Conservation (phyloP, 140 eudicot genomes). For the Stevia rebaudiana region DNA sequence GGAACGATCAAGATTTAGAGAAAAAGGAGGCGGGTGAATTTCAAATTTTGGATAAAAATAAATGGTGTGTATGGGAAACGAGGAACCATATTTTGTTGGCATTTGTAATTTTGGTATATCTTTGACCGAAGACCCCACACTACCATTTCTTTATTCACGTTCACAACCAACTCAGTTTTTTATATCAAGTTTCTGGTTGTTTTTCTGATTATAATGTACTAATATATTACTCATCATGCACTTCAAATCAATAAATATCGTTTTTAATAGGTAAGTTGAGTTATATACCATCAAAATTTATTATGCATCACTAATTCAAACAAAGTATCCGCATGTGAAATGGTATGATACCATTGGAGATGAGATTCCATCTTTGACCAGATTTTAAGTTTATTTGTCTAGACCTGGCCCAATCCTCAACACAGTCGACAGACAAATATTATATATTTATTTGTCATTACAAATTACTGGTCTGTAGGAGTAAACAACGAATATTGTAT, state of each 20-base stretch:
- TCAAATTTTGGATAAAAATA: too few relatives aligned
- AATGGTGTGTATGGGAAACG: constrained; percentile 5
- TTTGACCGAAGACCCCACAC: constrained; percentile 17
- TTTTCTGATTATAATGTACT: background rate
- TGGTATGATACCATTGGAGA: background rate
- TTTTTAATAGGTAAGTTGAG: background rate
- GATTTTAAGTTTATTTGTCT: background rate
- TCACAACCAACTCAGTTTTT: background rate
- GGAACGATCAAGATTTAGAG: too few relatives aligned
- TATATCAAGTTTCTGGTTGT: background rate
- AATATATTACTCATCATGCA: background rate
- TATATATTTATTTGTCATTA: background rate
- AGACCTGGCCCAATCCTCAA: background rate
- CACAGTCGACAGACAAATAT: too few relatives aligned
- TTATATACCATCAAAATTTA: background rate
- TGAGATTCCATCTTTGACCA: constrained; percentile 2
- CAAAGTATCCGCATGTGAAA: constrained; percentile 3
- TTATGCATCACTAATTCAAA: background rate
- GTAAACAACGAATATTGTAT: background rate
- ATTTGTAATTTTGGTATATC: constrained; percentile 16
- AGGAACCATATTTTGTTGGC: constrained; percentile 20
- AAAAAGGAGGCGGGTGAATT: too few relatives aligned
- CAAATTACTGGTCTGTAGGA: background rate
- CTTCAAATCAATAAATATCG: background rate
- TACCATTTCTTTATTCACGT: constrained; percentile 1